These are phyloP conservation scores for Aureobasidium sp. DNA, from an alignment of 2,329 filamentous ascomycete genomes.

Conservation along the genomic window DNA sequence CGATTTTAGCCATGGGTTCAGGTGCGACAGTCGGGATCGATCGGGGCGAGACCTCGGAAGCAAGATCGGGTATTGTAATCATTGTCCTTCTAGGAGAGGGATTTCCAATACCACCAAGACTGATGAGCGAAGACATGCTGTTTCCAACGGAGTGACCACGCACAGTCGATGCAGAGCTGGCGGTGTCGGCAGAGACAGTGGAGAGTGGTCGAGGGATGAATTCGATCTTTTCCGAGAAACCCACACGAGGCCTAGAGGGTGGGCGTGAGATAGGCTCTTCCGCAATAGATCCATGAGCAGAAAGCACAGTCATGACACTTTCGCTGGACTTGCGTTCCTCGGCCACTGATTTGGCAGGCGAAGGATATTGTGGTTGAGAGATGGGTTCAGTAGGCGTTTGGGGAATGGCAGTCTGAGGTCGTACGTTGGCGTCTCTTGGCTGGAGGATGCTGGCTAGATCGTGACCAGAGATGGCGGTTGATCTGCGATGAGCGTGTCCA, in stretches of 20 bases:
- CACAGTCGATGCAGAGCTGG: slow-evolving; percentile 64
- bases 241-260: slow-evolving; percentile 59
- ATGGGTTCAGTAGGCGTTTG: not conserved
- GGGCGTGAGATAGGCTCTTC: slow-evolving; percentile 24
- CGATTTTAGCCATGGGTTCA: not conserved
- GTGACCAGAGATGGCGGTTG: slow-evolving; percentile 72
- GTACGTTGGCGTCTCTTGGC: slow-evolving; percentile 44
- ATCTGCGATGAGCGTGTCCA: slow-evolving; percentile 74
- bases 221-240: slow-evolving; percentile 77
- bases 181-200: slow-evolving; percentile 75
- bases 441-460: slow-evolving; percentile 67
- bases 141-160: slow-evolving; percentile 68
- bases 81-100: slow-evolving; percentile 13
- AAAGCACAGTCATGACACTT: not conserved
- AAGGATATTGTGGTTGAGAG: not conserved
- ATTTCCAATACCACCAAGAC: slow-evolving; percentile 34
- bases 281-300: not conserved
- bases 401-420: slow-evolving; percentile 3
- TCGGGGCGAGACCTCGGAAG: slow-evolving; percentile 33
- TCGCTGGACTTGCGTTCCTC: not conserved
- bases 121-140: slow-evolving; percentile 72
- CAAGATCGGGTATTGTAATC: slow-evolving; percentile 32
- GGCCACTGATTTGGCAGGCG: slow-evolving; percentile 5
- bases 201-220: slow-evolving; percentile 79
- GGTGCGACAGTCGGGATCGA: not conserved